Conservation (phyloP, 805 yeast species). For the Candida pseudofarinosa region DNA sequence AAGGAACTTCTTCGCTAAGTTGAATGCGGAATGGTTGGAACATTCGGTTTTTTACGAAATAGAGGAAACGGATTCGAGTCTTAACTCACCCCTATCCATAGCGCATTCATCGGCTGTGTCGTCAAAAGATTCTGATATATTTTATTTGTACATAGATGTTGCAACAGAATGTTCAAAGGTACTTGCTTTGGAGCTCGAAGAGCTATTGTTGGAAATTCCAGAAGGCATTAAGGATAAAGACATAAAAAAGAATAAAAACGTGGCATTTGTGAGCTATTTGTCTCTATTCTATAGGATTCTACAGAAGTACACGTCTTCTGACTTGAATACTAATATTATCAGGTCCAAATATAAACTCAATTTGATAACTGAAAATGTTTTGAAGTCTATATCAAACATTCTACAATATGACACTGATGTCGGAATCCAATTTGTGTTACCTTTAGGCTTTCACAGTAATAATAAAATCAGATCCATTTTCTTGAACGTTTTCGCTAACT, state of each 20-base stretch:
- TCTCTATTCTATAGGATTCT: slow-evolving; percentile 53
- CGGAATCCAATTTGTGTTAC: slow-evolving; percentile 71
- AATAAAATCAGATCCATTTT: slow-evolving; percentile 64
- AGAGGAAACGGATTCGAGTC: slow-evolving; percentile 3
- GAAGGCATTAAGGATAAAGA: slow-evolving; percentile 53
- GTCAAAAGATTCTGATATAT: slow-evolving; percentile 36
- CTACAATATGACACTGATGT: slow-evolving; percentile 71
- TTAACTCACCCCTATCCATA: background rate
- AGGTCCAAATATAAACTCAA: slow-evolving; percentile 51
- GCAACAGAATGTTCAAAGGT: slow-evolving; percentile 62
- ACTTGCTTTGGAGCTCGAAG: slow-evolving; percentile 50
- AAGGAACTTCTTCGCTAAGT: slow-evolving; percentile 46
- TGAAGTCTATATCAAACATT: slow-evolving; percentile 62
- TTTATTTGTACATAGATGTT: slow-evolving; percentile 52
- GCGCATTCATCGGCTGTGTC: slow-evolving; percentile 9
- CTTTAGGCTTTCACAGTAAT: slow-evolving; percentile 73
- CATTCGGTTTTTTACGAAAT: slow-evolving; percentile 38
- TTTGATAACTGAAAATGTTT: slow-evolving; percentile 57
- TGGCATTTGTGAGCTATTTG: slow-evolving; percentile 67
- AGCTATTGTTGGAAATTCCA: slow-evolving; percentile 57
- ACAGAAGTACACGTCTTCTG: slow-evolving; percentile 37
- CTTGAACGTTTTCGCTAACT: slow-evolving; percentile 71
- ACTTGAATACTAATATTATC: slow-evolving; percentile 7
- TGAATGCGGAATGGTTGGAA: slow-evolving; percentile 52
- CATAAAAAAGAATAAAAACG: slow-evolving; percentile 49